These are phyloP conservation scores for Canavalia ensiformis DNA, from an alignment of 306 rosid genomes.

Conservation along the genomic window DNA sequence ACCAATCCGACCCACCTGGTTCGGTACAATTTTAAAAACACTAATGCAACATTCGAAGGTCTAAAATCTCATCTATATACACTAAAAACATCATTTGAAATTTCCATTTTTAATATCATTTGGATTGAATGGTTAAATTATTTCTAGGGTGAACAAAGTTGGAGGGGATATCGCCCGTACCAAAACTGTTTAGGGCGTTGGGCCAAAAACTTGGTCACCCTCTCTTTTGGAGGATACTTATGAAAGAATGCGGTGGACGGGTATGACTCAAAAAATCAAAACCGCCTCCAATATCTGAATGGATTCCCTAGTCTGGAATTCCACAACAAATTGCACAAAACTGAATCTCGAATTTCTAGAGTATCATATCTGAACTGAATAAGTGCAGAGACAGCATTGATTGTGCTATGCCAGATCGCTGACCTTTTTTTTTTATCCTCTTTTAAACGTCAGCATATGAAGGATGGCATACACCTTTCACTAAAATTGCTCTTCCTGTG, in stretches of 20 bases:
- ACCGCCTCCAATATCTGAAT: conserved; percentile 9
- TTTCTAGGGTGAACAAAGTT: background rate
- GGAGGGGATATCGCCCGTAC: background rate
- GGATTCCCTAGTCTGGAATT: background rate
- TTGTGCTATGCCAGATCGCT: background rate
- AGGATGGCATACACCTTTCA: conserved; percentile 17
- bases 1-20: too few relatives aligned
- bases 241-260: background rate
- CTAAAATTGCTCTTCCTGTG: conserved; percentile 20
- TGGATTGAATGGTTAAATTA: background rate
- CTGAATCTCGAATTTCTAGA: conserved; percentile 23
- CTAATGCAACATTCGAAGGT: background rate
- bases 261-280: background rate
- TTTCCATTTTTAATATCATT: conserved; percentile 22
- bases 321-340: background rate
- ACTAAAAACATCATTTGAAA: background rate
- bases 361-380: conserved; percentile 27
- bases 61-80: conserved; percentile 15
- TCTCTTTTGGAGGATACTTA: conserved; percentile 1
- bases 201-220: conserved; percentile 7
- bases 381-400: background rate
- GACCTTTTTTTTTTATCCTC: background rate
- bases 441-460: background rate
- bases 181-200: conserved; percentile 14
- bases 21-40: background rate